Percentiles rank a stretch among this genome's conserved stretches.
phyloP scores from a whole-genome alignment of 139 green algal species.

The Coelastrella sp. region DNA sequence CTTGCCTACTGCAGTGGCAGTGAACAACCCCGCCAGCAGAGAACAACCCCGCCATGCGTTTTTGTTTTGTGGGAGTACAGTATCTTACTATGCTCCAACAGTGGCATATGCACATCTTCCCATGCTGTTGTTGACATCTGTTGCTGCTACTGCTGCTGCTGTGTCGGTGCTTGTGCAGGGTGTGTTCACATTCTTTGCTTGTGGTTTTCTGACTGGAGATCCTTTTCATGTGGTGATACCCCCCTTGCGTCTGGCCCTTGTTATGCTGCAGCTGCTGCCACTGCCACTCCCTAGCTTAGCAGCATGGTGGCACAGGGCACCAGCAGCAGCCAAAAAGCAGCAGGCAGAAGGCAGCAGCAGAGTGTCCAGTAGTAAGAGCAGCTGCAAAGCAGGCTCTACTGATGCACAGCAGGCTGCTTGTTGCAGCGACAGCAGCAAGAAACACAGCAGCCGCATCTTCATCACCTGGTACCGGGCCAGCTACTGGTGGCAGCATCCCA shows the following conservation, averaged over 20 bases:
- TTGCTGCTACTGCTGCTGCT: neutral
- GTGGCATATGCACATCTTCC: neutral
- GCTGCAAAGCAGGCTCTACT: neutral
- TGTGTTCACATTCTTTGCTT: neutral
- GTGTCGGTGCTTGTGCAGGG: neutral
- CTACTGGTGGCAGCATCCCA: conserved; percentile 18
- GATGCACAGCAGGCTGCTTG: neutral
- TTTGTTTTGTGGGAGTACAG: no score
- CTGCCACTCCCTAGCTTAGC: conserved; percentile 14
- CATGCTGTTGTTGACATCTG: neutral
- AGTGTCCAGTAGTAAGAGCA: neutral
- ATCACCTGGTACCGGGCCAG: neutral
- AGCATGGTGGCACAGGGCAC: neutral
- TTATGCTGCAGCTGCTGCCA: neutral
- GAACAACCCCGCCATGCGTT: no score
- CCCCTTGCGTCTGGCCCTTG: neutral
- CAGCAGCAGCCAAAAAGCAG: neutral
- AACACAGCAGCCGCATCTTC: neutral
- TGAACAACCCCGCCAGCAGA: no score
- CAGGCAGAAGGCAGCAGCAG: neutral
- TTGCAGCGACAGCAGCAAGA: neutral
- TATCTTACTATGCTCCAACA: neutral
- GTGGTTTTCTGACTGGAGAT: conserved; percentile 21
- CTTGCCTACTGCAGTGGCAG: no score
- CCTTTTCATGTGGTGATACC: conserved; percentile 27